Base-by-base conservation (phyloP, 768 basidiomycete species). In the Lentinula raphanica region DNA sequence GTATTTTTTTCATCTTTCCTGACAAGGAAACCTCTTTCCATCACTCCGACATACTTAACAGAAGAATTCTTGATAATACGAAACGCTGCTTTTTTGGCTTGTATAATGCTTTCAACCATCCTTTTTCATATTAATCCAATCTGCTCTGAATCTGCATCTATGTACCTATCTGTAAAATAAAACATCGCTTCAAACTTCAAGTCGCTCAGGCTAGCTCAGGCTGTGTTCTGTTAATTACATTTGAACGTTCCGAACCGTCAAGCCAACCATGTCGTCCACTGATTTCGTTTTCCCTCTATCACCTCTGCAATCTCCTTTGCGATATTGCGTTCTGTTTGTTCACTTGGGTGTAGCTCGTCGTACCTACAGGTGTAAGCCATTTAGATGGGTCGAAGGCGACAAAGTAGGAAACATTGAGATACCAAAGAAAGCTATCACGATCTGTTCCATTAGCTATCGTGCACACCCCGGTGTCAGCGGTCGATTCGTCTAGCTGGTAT, bases 341-440 rank as follows among this genome's bases (percentile, higher is more conserved):
- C 73, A 0, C 75, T 76, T 8, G 73, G 74, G 57, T 79, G 78
- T 27, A 82, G 68, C 55, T 81, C 80, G 62, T 82, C 78, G 40
- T 58, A 76, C 76, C 63, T 63, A 42, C 29, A 54, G 13, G 15
- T 0, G 15, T 32, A 29, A 23, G 40, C 25, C 13, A 11, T 19
- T 28, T 15, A 35, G 35, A 28, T 23, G 27, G 12, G 27, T 40
- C 62, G 58, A 65, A 29, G 23, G 32, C 32, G 12, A 25, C 13
- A 44, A 9, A 53, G 28, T 15, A 28, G 23, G 9, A 27, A 38
- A 9, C 59, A 58, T 35, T 75, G n/a, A n/a, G n/a, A 36, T 58
- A 79, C 81, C 81, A 82, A 36, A 82, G 62, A 66, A 73, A 82
- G 59, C 81, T 82, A 62, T 82, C 81, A 31, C 58, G 60, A 3